Base-by-base conservation (phyloP, 2,329 filamentous ascomycete genomes). In the Gaeumannomyces sp. region DNA sequence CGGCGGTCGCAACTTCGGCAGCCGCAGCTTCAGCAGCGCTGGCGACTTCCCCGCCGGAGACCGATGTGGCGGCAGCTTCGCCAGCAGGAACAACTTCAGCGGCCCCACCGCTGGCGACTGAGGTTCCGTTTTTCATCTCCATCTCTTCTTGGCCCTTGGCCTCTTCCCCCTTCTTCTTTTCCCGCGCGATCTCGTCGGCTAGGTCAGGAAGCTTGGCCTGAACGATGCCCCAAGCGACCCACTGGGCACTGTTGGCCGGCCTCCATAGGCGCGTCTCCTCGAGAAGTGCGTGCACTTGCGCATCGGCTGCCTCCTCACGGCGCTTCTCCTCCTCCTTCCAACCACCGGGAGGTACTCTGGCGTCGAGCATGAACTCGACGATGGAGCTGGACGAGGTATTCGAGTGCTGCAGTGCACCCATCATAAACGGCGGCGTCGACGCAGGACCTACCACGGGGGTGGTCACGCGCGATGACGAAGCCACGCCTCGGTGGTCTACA, bases 151-250 rank as follows among this genome's bases (percentile, higher is more conserved):
- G 72, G 66, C 13, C 22, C 57, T 57, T 59, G 19, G 25, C 53
- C 16, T 33, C 27, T 58, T 27, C 27, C n/a, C 22, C 33, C 62
- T 13, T 53, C 65, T 73, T 70, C 60, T 71, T 72, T 29, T 61
- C 69, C 27, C 63, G 70, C 13, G 64, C 69, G 7, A 66, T 69
- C 0, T 61, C 70, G 8, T 61, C 76, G 50, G 45, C 50, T 63
- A 68, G 64, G 0, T 88, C 91, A 0, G 91, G 88, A 1, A 96
- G 83, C 74, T 95, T 93, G 61, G 95, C 94, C 77, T 99, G 95
- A 63, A 99, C 90, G 67, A 98, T 92, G 29, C 95, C 95, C 95
- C 95, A 99, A 1, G 93, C 91, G 29, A 96, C 86, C 95, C 95
- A 99, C 77, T 91, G 87, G 2, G 92, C 92, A 50, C 89, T 93